Evolutionary conservation across 306 rosid genomes (phyloP).

Genomic region (Casuarina cunninghamiana): DNA sequence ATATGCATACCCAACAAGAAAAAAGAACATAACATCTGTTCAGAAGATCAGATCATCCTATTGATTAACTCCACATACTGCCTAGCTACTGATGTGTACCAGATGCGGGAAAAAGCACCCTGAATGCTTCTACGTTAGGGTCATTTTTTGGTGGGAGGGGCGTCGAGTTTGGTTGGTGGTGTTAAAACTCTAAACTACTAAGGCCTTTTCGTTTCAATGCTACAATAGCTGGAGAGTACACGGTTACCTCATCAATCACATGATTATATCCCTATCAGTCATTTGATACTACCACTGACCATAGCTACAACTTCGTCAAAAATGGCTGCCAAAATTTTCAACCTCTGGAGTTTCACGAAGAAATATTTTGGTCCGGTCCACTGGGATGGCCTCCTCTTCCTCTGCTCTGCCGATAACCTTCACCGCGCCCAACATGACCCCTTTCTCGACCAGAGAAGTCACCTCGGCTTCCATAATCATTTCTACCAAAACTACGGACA

Average conservation of each 20-base stretch:
- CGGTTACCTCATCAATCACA: constrained; percentile 5
- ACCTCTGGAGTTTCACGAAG: constrained; percentile 23
- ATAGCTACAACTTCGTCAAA: constrained; percentile 17
- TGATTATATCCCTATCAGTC: constrained; percentile 16
- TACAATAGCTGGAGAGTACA: constrained; percentile 15
- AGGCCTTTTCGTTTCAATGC: constrained; percentile 24
- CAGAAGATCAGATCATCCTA: constrained; percentile 32
- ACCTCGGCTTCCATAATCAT: constrained; percentile 46
- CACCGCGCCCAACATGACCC: constrained; percentile 39
- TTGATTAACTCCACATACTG: constrained; percentile 28
- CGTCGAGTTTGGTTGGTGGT: too few relatives aligned
- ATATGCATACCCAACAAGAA: constrained; percentile 1
- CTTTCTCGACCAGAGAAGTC: constrained; percentile 56
- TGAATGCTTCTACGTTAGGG: constrained; percentile 13
- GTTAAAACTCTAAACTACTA: constrained; percentile 18
- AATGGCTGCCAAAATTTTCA: constrained; percentile 8
- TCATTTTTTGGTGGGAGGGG: too few relatives aligned
- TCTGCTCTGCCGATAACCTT: constrained; percentile 54
- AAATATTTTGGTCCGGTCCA: constrained; percentile 37
- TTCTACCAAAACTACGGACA: constrained; percentile 51
- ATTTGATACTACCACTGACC: not conserved
- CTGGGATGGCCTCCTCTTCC: constrained; percentile 55
- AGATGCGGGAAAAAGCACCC: constrained; percentile 17
- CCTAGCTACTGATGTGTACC: constrained; percentile 25
- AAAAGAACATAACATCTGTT: constrained; percentile 23